Evolutionary conservation across 129 eudicot genomes (phyloP), one percentile per base, ranked within the genome.

Genomic region (Ambrosia artemisiifolia): DNA sequence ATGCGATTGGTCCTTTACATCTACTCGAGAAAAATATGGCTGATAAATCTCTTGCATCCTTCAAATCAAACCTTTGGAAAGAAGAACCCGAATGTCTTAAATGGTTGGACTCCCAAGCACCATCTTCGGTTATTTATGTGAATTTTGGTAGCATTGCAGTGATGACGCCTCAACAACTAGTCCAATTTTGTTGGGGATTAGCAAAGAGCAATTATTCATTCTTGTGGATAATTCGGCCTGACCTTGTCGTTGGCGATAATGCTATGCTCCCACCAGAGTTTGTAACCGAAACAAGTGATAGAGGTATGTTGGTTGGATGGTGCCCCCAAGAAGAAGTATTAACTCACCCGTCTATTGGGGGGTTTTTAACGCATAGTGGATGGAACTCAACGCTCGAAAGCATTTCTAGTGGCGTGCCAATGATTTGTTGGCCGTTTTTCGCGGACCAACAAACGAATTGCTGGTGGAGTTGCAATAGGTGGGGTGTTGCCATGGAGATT

Each of bases 151-250:
- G 83, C 36, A 55, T 73, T 11, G 24, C 79, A 6, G 80, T 76
- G 11, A 67, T 68, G 75, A 79, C 79, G 12, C 55, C 49, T 32
- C 68, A 79, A 33, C 83, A 79, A 11, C 65, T 72, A 48, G 53
- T 54, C 19, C 79, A 79, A 46, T 79, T 79, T 65, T 68, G 69
- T 56, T 79, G 83, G 83, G 83, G 83, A 7, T 74, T 79, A 8
- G 78, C 74, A 2, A 79, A 71, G 34, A 72, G 83, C 10, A 68
- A 68, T 46, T 59, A 67, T 46, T 20, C 75, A 16, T 79, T 71
- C 13, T 56, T 63, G 8, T 79, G 78, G 78, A 55, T 79, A 6
- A 19, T 72, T n/a, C 43, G 74, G 1, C 74, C 73, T 1, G 83
- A 79, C 43, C 54, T 73, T 0, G 79, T 79, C 38, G 42, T 60